Evolutionary conservation across 805 yeast genomes (phyloP).

Genomic region (Candida vaughaniae): DNA sequence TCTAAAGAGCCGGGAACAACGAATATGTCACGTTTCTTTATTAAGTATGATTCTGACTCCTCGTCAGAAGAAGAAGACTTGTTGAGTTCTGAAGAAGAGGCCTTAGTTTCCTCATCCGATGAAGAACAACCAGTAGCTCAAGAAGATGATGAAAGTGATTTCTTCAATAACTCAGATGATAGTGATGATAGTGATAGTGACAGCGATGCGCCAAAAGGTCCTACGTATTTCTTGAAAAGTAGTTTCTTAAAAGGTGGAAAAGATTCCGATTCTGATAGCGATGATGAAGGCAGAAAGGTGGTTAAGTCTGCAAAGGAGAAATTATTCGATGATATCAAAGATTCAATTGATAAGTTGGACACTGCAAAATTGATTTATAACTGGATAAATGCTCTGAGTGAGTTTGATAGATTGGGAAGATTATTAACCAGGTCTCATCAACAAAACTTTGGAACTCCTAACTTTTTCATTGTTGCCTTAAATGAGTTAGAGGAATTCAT

Average conservation of each 20-base stretch:
- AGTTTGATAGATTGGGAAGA: conserved; percentile 77
- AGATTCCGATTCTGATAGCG: conserved; percentile 46
- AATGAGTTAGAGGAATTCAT: conserved; percentile 72
- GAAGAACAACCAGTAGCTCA: conserved; percentile 28
- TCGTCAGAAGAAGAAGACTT: conserved; percentile 53
- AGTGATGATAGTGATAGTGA: conserved; percentile 37
- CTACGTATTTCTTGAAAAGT: conserved; percentile 55
- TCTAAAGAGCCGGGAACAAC: no score
- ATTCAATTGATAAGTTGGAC: conserved; percentile 64
- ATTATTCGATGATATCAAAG: conserved; percentile 80
- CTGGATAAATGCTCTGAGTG: conserved; percentile 73
- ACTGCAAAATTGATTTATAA: conserved; percentile 66
- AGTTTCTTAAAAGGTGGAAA: conserved; percentile 43
- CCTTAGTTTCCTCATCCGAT: conserved; percentile 46
- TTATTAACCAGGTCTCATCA: conserved; percentile 66
- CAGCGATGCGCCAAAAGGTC: conserved; percentile 42
- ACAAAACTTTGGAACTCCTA: conserved; percentile 75
- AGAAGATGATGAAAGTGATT: conserved; percentile 24
- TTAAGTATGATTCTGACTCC: conserved; percentile 57
- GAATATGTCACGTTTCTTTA: conserved; percentile 88
- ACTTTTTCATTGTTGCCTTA: conserved; percentile 63
- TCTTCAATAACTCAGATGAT: conserved; percentile 13
- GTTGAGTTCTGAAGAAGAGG: conserved; percentile 53
- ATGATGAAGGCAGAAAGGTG: conserved; percentile 74
- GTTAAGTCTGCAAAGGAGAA: conserved; percentile 94